Evolutionary conservation across 192 early-diverging fungal genomes (phyloP), one percentile per base, ranked within the genome.

Genomic region (Oehlia diaphana): DNA sequence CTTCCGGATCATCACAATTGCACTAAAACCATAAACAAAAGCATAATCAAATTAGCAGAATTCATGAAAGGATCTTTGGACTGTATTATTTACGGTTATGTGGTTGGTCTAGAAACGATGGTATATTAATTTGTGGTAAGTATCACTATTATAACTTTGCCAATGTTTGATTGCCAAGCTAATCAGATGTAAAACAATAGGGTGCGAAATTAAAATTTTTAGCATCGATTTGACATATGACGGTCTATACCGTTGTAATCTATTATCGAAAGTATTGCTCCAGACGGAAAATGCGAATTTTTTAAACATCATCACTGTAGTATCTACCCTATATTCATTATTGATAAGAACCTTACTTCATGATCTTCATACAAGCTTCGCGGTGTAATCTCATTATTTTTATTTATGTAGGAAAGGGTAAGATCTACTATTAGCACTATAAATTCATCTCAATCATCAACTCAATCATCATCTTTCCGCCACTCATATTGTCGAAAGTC

Each of bases 261-360:
- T 13, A 62, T 35, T 74, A 61, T 74, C 72, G 0, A 26, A 74
- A 74, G 0, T 74, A 26, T 31, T 74, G 31, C 2, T 74, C 2
- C 72, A 3, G 12, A 74, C 26, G 53, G 72, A 74, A 26, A 74
- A 21, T 58, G 72, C 8, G 4, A 74, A 74, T 74, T 74, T 74
- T 73, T 31, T 74, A 33, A 74, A 74, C 50, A 74, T 74, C 0
- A 58, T 74, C 23, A 74, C 49, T 12, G 28, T 33, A 31, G 23
- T 74, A 58, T 74, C 72, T 74, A 74, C 72, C 0, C 2, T 74
- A 58, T 74, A 74, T 74, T 74, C 47, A 58, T 74, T 73, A 73
- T 33, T 58, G 72, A 49, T 73, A 74, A 58, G 72, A 47, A 72
- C 7, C 10, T 58, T 74, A 9, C n/a, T 73, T 72, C 71, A 26